Evolutionary conservation across 208 protist species (phyloP).

Genomic region (Trypanosoma brucei): DNA sequence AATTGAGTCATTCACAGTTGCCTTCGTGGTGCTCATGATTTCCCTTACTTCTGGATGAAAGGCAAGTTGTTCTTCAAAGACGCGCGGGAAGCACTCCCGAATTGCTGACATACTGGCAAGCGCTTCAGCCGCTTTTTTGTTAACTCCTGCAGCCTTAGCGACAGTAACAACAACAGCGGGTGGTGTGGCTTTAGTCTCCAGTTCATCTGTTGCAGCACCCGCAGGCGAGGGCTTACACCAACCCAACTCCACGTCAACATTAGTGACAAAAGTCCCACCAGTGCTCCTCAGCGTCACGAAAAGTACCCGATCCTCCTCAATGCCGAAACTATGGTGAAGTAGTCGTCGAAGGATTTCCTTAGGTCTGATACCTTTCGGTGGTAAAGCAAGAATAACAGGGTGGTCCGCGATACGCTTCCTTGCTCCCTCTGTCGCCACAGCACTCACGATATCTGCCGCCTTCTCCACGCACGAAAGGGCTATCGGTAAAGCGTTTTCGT

Average conservation of each 20-base stretch:
- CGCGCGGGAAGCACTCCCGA: conserved; percentile 44
- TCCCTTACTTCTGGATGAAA: conserved; percentile 47
- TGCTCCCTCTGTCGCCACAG: conserved; percentile 18
- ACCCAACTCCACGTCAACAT: conserved; percentile 18
- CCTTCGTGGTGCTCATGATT: conserved; percentile 33
- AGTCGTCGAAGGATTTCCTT: conserved; percentile 50
- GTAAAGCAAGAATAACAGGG: conserved; percentile 51
- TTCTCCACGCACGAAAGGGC: conserved; percentile 26
- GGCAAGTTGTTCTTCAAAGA: conserved; percentile 60
- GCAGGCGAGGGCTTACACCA: conserved; percentile 1
- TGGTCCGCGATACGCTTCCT: conserved; percentile 22
- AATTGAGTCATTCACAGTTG: conserved; percentile 20
- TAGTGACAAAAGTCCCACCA: conserved; percentile 22
- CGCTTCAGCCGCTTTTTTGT: conserved; percentile 30
- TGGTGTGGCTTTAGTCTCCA: neutral
- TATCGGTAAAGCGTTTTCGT: conserved; percentile 25
- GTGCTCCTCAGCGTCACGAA: conserved; percentile 9
- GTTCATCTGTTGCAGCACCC: neutral
- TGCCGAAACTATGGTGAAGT: conserved; percentile 57
- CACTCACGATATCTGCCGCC: conserved; percentile 25
- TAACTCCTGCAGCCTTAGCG: conserved; percentile 23
- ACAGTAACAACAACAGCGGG: conserved; percentile 24
- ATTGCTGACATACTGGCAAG: conserved; percentile 42
- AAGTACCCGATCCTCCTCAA: conserved; percentile 31
- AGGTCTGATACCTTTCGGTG: conserved; percentile 28